Conservation (phyloP, 257 asterid genomes). For the Nicotiana tomentosiformis region DNA sequence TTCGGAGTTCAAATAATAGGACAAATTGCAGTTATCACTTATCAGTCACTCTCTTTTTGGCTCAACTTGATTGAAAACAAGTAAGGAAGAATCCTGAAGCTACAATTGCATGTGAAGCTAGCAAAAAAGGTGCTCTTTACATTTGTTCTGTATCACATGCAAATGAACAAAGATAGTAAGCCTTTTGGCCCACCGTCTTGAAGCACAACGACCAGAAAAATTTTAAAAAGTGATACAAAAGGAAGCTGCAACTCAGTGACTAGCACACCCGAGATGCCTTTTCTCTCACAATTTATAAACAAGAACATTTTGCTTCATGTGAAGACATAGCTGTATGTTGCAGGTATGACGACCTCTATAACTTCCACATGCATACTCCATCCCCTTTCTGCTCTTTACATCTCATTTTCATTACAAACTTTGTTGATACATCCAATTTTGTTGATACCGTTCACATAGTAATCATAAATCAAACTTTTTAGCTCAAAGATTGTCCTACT, state of each 20-base stretch:
- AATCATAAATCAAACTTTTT: neutral
- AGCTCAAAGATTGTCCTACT: neutral
- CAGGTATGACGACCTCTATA: neutral
- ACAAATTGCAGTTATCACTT: neutral
- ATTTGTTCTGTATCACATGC: constrained; percentile 1
- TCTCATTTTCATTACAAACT: neutral
- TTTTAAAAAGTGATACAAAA: neutral
- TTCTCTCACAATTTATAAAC: neutral
- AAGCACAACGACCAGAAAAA: neutral
- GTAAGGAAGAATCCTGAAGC: neutral
- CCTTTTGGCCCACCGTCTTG: neutral
- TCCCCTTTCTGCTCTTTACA: neutral
- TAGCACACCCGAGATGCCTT: neutral
- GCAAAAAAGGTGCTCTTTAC: neutral
- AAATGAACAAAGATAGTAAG: neutral
- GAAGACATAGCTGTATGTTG: constrained; percentile 11
- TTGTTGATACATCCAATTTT: neutral
- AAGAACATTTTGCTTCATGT: constrained; percentile 8
- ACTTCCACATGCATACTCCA: neutral
- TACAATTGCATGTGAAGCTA: neutral
- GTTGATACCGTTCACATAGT: neutral
- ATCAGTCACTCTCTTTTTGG: neutral
- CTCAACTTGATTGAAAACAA: neutral
- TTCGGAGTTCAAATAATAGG: neutral
- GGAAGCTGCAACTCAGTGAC: neutral